These are phyloP conservation scores for Acanthamoeba sp. DNA, from an alignment of 208 protist genomes.

Conservation along the genomic window DNA sequence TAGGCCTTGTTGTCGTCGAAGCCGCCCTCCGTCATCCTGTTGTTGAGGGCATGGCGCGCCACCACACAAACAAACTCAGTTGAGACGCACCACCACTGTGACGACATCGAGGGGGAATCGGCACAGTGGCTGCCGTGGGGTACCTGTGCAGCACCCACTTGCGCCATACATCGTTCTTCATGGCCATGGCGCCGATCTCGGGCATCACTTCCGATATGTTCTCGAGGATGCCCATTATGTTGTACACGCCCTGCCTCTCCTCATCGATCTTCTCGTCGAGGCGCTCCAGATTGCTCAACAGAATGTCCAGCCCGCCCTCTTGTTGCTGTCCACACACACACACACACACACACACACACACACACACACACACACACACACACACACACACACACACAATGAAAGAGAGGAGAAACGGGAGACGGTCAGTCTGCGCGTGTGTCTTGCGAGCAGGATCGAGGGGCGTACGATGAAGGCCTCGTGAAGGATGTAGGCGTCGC, in stretches of 20 bases:
- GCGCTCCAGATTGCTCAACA: conserved; percentile 81
- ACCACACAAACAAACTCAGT: not conserved
- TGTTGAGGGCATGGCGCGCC: not conserved
- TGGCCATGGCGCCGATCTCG: conserved; percentile 8
- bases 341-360: no score
- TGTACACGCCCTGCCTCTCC: conserved; percentile 83
- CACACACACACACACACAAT: no score
- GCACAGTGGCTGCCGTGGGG: not conserved
- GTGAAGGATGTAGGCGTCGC: not conserved
- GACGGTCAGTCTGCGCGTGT: no score
- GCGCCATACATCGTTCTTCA: conserved; percentile 73
- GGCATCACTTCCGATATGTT: conserved; percentile 83
- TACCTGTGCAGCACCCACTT: conserved; percentile 75
- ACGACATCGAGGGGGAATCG: not conserved
- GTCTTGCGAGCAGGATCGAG: not conserved
- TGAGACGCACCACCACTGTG: not conserved
- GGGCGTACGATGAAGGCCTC: conserved; percentile 43
- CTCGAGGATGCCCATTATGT: conserved; percentile 86
- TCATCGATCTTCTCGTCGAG: conserved; percentile 83
- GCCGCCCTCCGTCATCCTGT: conserved; percentile 44
- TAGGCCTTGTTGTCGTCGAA: conserved; percentile 87
- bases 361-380: no score
- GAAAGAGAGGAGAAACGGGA: no score
- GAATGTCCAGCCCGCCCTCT: conserved; percentile 72
- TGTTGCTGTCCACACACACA: conserved; percentile 73